Evolutionary conservation across 257 asterid species (phyloP), one percentile per base, ranked within the genome.

Genomic region (Osmanthus fragrans): DNA sequence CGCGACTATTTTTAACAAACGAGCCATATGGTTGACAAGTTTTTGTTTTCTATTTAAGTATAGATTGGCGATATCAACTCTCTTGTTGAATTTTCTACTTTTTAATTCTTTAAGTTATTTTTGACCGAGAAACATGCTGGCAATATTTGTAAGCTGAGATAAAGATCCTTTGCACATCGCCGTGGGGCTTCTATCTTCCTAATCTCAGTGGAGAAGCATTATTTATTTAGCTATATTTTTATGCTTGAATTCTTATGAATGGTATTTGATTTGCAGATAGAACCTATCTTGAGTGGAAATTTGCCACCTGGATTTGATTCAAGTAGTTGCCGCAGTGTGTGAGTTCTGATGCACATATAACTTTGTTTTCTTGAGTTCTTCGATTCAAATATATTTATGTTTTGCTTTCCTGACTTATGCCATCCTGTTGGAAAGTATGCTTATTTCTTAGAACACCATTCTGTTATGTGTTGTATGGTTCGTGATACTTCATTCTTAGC

Each of bases 301-400:
- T 85, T 91, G 85, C 97, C 97, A 32, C 93, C 97, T 77, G 96
- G 97, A 33, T 93, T 93, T 58, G 96, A 93, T 87, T 83, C 97
- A 75, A 90, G 85, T 84, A 82, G 94, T 82, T 91, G 98, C 89
- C 94, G 97, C 89, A 90, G 97, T 75, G 98, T 93, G 98, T 91
- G 88, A 90, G 97, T 91, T 72, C 75, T 82, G 71, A n/a, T 54
- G 32, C 68, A 71, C 74, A 27, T 72, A 70, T 72, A 47, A 74
- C 15, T 70, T 76, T 39, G 76, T 36, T 27, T 34, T 49, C 15
- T 66, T 37, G 42, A 7, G 42, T 37, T 37, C 42, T 36, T 36
- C 40, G 8, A 36, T 36, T 36, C 8, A 8, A 37, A 37, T 37
- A 37, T 7, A 37, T 37, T 37, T 37, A 37, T 37, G 42, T 11